Percentiles rank a stretch among this genome's conserved stretches.
phyloP scores from a whole-genome alignment of 1,284 basidiomycete genomes.

The Pyrrhoderma lamaoense region DNA sequence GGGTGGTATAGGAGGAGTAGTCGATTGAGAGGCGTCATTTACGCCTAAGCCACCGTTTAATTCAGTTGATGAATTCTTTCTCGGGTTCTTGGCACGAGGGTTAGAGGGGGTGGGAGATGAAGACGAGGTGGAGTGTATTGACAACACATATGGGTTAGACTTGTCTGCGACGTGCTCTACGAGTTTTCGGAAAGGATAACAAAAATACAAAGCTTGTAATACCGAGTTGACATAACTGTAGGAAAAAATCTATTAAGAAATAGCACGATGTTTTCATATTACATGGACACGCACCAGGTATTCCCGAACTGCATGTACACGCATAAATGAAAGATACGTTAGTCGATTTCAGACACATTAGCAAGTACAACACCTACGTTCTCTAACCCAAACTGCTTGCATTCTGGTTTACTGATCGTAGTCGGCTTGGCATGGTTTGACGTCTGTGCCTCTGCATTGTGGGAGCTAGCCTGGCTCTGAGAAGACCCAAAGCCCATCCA shows the following conservation, averaged over 20 bases:
- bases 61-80: constrained; percentile 35
- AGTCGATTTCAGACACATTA: not conserved
- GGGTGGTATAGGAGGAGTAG: constrained; percentile 35
- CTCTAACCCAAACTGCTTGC: constrained; percentile 85
- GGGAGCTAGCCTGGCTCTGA: constrained; percentile 18
- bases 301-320: constrained; percentile 61
- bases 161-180: constrained; percentile 52
- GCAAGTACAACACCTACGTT: constrained; percentile 58
- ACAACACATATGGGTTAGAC: constrained; percentile 24
- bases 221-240: constrained; percentile 95
- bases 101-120: constrained; percentile 22
- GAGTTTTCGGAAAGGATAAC: constrained; percentile 73
- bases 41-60: constrained; percentile 20
- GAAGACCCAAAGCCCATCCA: constrained; percentile 28
- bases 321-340: constrained; percentile 11
- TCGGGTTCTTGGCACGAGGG: constrained; percentile 21
- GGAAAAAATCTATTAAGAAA: constrained; percentile 20
- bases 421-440: constrained; percentile 25
- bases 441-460: constrained; percentile 22
- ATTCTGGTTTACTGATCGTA: constrained; percentile 49
- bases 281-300: constrained; percentile 52
- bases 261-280: not conserved
- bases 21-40: constrained; percentile 22
- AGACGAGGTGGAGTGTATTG: not conserved
- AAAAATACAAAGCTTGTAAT: constrained; percentile 90